These are phyloP conservation scores for Neonectria faginata DNA, from an alignment of 2,329 filamentous ascomycete species.

Conservation along the genomic window DNA sequence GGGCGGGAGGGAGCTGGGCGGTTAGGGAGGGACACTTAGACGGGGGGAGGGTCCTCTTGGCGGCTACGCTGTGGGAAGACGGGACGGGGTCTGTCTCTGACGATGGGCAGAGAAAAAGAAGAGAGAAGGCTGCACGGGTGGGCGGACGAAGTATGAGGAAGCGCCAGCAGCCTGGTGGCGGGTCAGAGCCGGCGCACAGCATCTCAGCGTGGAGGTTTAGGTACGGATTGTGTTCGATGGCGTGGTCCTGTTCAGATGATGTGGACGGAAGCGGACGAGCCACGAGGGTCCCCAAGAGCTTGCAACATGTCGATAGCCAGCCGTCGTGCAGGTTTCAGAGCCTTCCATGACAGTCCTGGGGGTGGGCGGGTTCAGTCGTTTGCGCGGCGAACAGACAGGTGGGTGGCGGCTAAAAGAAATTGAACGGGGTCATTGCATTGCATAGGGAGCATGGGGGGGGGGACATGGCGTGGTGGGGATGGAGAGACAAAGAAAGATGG, in stretches of 20 bases:
- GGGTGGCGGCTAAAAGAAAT: conserved; percentile 37
- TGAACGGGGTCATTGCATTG: conserved; percentile 46
- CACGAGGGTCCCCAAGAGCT: conserved; percentile 12
- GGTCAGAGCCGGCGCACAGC: conserved; percentile 4
- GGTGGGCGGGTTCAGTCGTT: neutral
- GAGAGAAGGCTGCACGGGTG: conserved; percentile 24
- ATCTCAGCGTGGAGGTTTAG: neutral
- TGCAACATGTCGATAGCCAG: conserved; percentile 41
- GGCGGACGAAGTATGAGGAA: conserved; percentile 40
- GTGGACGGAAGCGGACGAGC: conserved; percentile 7
- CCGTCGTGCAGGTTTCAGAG: conserved; percentile 37
- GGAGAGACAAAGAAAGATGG: neutral
- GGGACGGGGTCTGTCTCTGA: conserved; percentile 13
- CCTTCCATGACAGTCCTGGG: conserved; percentile 30
- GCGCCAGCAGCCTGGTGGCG: conserved; percentile 34
- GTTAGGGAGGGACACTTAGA: conserved; percentile 37
- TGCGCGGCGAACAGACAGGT: conserved; percentile 1
- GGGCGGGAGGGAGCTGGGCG: conserved; percentile 41
- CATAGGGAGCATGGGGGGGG: conserved; percentile 24
- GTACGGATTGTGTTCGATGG: conserved; percentile 1
- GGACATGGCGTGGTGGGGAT: conserved; percentile 3
- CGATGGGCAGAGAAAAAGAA: conserved; percentile 19
- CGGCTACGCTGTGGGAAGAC: conserved; percentile 35
- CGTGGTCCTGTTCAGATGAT: conserved; percentile 10
- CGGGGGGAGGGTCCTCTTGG: conserved; percentile 19